Evolutionary conservation across 495 filamentous ascomycete genomes (phyloP), one percentile per base, ranked within the genome.

Genomic region (Talaromyces trachyspermus): DNA sequence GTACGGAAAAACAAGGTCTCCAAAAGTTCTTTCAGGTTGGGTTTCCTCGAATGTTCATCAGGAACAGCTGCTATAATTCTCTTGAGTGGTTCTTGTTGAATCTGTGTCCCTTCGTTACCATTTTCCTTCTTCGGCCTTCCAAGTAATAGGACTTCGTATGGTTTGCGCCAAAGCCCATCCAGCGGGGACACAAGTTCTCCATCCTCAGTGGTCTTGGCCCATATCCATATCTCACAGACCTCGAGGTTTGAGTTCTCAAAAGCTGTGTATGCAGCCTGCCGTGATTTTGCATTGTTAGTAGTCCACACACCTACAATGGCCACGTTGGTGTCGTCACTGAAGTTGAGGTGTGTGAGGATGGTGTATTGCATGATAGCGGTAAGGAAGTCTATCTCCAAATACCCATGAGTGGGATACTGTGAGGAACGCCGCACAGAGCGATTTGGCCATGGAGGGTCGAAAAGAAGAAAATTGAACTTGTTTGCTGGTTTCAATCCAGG

Each of bases 381-480:
- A 2, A 73, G 55, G 7, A 44, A 5, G 4, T 65, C 58, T 45
- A 63, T 60, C 20, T 64, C 63, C 7, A 50, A 43, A 39, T 69
- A 65, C 7, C 66, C 54, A 10, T 72, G 67, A n/a, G 77, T 82
- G 1, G 58, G 51, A 62, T 96, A 96, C 15, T 75, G 70, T 11
- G 66, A 64, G 42, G 82, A 83, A 14, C 90, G 79, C 43, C 76
- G 75, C 8, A 83, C 92, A 18, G 89, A 95, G n/a, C 78, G 75
- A 57, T 95, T 96, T 2, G 88, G 84, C 91, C 91, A 98, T 2
- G 92, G 92, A 15, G 92, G 92, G 59, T 97, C 92, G 6, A 97
- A 74, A 19, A 95, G 63, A 38, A 96, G 77, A 29, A 95, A 68
- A 58, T 91, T 74, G 65, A 95, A 95, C 44, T 68, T 64, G 4